Base-by-base conservation (phyloP, 176 grass and related monocot species). In the Melocanna baccifera region DNA sequence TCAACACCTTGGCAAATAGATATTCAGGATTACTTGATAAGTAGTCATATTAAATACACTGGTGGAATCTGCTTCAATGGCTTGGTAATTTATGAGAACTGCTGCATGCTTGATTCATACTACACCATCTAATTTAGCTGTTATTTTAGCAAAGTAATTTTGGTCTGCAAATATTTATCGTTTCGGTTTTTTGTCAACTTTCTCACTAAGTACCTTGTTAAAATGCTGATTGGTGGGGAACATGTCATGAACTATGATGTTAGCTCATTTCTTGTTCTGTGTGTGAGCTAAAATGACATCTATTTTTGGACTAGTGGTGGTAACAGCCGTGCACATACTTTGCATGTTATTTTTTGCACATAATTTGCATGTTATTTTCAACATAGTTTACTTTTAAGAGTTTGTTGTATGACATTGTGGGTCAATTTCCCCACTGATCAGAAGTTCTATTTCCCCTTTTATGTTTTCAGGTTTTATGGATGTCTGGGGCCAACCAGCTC, bases 381-480 rank as follows among this genome's bases (percentile, higher is more conserved):
- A 6, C 22, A 62, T 23, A 13, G 1, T 30, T 9, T 71, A 56
- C 46, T 29, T 87, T 39, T 5, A 58, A 61, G 6, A 75, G 51
- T 76, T 75, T 51, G 25, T 78, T 64, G 19, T 11, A 15, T 74
- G 42, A 53, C 46, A 89, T 62, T 37, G 41, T 55, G 3, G 40
- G 36, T 62, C 1, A 34, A 19, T 77, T 43, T 55, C 12, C 5
- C 18, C 26, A 3, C 2, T 22, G 37, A 56, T 20, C 45, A 76
- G 19, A 86, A 81, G 6, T 61, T 73, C 26, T 12, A 45, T 32
- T 69, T 7, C 30, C 30, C 34, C 25, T 61, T 28, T 47, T 36
- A 9, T 74, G 51, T 37, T 80, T 88, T 85, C 84, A 94, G 93
- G 78, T 55, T 94, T 94, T 64, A 65, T 91, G 81, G 92, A 91